Percentiles rank a stretch among this genome's conserved stretches.
phyloP scores from a whole-genome alignment of 352 stramenopile species.

The Aphanomyces astaci region DNA sequence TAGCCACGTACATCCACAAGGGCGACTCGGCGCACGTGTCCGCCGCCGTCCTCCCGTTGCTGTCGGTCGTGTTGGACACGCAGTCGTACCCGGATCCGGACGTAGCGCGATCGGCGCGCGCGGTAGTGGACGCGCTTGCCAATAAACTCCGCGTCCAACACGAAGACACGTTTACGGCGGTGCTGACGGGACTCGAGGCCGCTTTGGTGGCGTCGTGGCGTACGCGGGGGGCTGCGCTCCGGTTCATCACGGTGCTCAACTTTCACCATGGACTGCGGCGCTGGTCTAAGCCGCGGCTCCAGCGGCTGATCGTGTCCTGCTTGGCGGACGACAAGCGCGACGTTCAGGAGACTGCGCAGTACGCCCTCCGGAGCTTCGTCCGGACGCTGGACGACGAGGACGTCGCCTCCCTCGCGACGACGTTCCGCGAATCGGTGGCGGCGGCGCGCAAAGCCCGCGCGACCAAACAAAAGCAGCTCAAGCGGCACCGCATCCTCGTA shows the following conservation, averaged over 20 bases:
- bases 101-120: constrained; percentile 55
- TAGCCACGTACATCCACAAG: constrained; percentile 41
- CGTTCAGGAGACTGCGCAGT: constrained; percentile 75
- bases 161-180: constrained; percentile 9
- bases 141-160: constrained; percentile 46
- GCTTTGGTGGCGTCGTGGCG: constrained; percentile 45
- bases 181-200: constrained; percentile 44
- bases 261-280: constrained; percentile 73
- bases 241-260: constrained; percentile 60
- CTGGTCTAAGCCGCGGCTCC: constrained; percentile 32
- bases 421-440: constrained; percentile 33
- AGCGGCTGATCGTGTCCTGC: constrained; percentile 43
- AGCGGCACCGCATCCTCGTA: constrained; percentile 45
- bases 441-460: constrained; percentile 44
- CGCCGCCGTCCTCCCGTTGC: constrained; percentile 41
- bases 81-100: constrained; percentile 64
- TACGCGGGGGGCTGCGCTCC: constrained; percentile 55
- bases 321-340: constrained; percentile 64
- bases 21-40: constrained; percentile 41
- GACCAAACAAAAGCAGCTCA: constrained; percentile 32
- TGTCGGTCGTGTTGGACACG: constrained; percentile 55
- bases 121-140: constrained; percentile 46
- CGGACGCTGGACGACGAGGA: constrained; percentile 39
- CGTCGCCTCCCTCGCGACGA: constrained; percentile 35
- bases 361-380: constrained; percentile 51